Base-by-base conservation (phyloP, 805 yeast genomes). In the Zygotorulaspora chibaensis region DNA sequence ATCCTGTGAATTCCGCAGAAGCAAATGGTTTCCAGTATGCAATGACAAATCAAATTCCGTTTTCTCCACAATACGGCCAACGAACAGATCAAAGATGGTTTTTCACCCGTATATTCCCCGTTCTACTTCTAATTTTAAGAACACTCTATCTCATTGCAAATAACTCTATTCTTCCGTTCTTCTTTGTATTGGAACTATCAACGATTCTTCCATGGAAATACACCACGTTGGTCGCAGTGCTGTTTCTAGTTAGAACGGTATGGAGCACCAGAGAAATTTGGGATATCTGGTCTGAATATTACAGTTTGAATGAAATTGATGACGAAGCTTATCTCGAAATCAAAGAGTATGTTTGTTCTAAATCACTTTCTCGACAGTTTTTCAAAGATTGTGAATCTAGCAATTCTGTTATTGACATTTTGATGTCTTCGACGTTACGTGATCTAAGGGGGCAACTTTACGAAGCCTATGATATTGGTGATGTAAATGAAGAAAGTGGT, bases 211-310 rank as follows among this genome's bases (percentile, higher is more conserved):
- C 61, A 3, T 23, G 39, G 17, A 43, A 39, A 17, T 53, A 48
- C 42, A 52, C 55, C 28, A 15, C 52, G 4, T n/a, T 47, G 18
- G 40, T 56, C 13, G 46, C 51, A 2, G 29, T 47, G 1, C 35
- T 55, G 16, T 47, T 54, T 23, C 27, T 56, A 12, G 10, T 53
- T 4, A 51, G 58, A 30, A 50, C 58, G 2, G 15, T 58, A 8
- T 50, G 59, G 54, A 49, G 52, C 12, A 56, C 58, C 1, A 40
- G 50, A 6, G 66, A 60, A 13, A 53, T 64, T 8, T 51, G 55
- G 53, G 57, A 52, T 17, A 43, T 56, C 37, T 63, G 66, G 67
- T 43, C 48, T n/a, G 60, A 54, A 10, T 57, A 43, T 39, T 42
- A 55, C 15, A 48, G 50, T 16, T 35, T 47, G 16, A 42, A 50